phyloP scores from a whole-genome alignment of 2,329 filamentous ascomycete genomes.

The Trichoderma aggressivum region DNA sequence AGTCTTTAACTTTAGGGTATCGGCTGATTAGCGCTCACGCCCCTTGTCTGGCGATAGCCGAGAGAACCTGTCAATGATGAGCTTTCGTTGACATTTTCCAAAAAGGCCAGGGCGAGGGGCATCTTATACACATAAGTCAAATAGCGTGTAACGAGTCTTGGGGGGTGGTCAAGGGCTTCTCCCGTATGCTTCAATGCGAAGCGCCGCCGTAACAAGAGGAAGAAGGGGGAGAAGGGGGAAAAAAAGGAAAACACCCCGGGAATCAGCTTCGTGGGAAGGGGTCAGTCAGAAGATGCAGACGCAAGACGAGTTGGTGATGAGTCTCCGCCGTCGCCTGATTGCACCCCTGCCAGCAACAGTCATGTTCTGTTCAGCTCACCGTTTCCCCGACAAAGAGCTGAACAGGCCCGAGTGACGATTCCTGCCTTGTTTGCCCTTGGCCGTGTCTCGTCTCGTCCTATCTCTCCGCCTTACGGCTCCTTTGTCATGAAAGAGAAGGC shows the following conservation, averaged over 20 bases:
- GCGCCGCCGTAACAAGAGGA: neutral
- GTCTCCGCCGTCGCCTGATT: slow-evolving; percentile 16
- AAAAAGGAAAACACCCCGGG: neutral
- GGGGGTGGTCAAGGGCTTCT: neutral
- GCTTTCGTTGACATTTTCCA: neutral
- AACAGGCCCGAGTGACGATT: slow-evolving; percentile 5
- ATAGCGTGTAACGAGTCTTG: neutral
- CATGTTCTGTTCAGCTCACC: slow-evolving; percentile 13
- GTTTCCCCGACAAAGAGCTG: neutral
- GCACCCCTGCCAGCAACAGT: slow-evolving; percentile 9
- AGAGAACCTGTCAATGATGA: slow-evolving; percentile 6
- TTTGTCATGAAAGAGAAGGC: neutral
- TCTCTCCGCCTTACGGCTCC: slow-evolving; percentile 1
- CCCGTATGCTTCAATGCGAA: neutral
- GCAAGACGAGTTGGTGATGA: slow-evolving; percentile 10
- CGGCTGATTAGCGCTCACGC: slow-evolving; percentile 10
- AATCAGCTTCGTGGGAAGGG: neutral
- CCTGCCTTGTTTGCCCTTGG: neutral
- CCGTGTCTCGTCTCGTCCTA: neutral
- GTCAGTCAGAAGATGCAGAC: slow-evolving; percentile 12
- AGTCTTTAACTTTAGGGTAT: neutral
- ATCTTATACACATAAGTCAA: slow-evolving; percentile 14
- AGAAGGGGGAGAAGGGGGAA: neutral
- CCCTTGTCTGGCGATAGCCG: slow-evolving; percentile 3
- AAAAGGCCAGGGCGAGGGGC: slow-evolving; percentile 1